Evolutionary conservation across 2,329 filamentous ascomycete genomes (phyloP).

Genomic region (Cercospora brassicicola): DNA sequence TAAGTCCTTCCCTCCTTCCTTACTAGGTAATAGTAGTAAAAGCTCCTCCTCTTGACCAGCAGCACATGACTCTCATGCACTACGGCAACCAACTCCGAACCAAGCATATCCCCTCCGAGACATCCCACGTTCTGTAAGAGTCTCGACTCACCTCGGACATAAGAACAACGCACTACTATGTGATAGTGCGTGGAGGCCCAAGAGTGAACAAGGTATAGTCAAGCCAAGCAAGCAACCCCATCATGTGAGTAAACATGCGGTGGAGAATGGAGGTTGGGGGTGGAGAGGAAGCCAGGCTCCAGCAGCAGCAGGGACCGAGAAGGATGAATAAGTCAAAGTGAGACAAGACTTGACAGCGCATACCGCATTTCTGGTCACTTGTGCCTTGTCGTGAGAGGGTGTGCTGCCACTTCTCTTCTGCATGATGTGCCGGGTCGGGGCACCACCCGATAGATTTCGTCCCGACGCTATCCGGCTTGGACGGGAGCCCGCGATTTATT

Average conservation of each 20-base stretch:
- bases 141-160: not conserved
- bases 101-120: not conserved
- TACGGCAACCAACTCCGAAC: not conserved
- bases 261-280: not conserved
- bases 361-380: not conserved
- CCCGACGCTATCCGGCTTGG: not conserved
- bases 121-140: not conserved
- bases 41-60: not conserved
- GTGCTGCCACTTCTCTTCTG: not conserved
- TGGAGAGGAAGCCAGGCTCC: not conserved
- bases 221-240: not conserved
- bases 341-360: conserved; percentile 8
- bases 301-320: not conserved
- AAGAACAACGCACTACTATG: not conserved
- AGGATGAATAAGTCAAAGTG: not conserved
- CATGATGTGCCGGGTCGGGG: not conserved
- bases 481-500: not conserved
- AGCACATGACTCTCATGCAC: not conserved
- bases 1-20: not conserved
- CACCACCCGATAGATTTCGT: not conserved
- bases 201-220: not conserved
- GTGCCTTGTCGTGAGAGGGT: not conserved
- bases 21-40: not conserved
- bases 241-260: not conserved
- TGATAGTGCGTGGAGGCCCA: not conserved